Base-by-base conservation (phyloP, 805 yeast species). In the Ogataea trehalophila region DNA sequence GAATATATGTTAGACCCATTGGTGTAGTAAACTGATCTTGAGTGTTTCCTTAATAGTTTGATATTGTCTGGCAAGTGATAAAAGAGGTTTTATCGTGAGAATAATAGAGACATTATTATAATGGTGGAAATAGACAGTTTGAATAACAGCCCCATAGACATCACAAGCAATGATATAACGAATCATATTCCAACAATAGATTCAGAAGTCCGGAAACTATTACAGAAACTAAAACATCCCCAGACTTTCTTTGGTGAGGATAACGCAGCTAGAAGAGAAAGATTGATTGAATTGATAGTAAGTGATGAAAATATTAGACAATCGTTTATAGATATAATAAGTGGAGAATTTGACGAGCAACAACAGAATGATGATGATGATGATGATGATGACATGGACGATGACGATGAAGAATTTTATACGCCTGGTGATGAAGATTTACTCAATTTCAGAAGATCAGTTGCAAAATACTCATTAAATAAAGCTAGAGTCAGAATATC, bases 321-420 rank as follows among this genome's bases (percentile, higher is more conserved):
- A 6, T 20, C 44, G 13, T 53, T 58, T 41, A 36, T 44, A 38
- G 42, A 43, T 39, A 50, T 41, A 37, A 31, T 42, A 11, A 56
- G 43, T n/a, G 33, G 40, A 38, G 50, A 13, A 41, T 43, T 48
- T 36, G 34, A 45, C 3, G 50, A 49, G 14, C 47, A 50, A 15
- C 47, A 50, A n/a, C 48, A 43, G 11, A 20, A 20, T 20, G 20
- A 20, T 3, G 20, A 43, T 11, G 51, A 20, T 20, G 20, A 20
- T 3, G 20, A 43, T 11, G 51, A 18, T 14, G 53, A 53, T 14
- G 50, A 35, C n/a, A 55, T 54, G 8, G 79, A 69, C 3, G 81
- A 73, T 1, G 83, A 80, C 9, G 84, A 87, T 14, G 95, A 84
- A 43, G 96, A 89, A 50, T 90, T 85, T 59, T 89, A 81, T 58